Evolutionary conservation across 1,284 basidiomycete genomes (phyloP), one percentile per base, ranked within the genome.

Genomic region (Sporisorium graminicola): DNA sequence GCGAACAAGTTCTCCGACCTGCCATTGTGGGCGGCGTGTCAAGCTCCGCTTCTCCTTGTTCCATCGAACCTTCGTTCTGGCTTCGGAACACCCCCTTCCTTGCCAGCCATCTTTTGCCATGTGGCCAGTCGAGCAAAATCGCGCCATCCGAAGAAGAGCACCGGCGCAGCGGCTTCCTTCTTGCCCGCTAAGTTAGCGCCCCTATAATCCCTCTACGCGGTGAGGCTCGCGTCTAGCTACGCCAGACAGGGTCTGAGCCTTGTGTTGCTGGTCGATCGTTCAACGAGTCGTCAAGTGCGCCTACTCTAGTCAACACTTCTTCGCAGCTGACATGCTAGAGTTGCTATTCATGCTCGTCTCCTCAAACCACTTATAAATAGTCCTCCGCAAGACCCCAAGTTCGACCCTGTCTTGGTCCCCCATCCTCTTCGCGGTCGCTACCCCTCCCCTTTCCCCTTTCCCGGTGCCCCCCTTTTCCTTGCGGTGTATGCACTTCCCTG

Each of bases 41-140:
- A 16, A 57, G 42, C 65, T 61, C 65, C 54, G 58, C 65, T 49
- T 26, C 65, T 49, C 14, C 35, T 46, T 60, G 20, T 70, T 65
- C 62, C 31, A 58, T 60, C 61, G 62, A 70, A 70, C 43, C 37
- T 55, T 70, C 67, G 67, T 58, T 70, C 61, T n/a, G 43, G 29
- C 8, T 42, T 70, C 67, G 67, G 67, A 70, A 61, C 53, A 65
- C 58, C 58, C 20, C 22, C 22, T 61, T 70, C 67, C 67, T 46
- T 70, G 40, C 49, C 35, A 46, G 33, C 49, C 51, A 35, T 42
- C 58, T 42, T 50, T 33, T 52, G 64, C 59, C 54, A 56, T 54
- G 40, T 50, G 61, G 56, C 57, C 20, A 24, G 18, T n/a, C 2
- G 29, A 10, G 31, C 20, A 8, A 58, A 24, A 12, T n/a, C 2